Conservation (phyloP, 371 early-diverging fungal species). For the Mortierella sp. region DNA sequence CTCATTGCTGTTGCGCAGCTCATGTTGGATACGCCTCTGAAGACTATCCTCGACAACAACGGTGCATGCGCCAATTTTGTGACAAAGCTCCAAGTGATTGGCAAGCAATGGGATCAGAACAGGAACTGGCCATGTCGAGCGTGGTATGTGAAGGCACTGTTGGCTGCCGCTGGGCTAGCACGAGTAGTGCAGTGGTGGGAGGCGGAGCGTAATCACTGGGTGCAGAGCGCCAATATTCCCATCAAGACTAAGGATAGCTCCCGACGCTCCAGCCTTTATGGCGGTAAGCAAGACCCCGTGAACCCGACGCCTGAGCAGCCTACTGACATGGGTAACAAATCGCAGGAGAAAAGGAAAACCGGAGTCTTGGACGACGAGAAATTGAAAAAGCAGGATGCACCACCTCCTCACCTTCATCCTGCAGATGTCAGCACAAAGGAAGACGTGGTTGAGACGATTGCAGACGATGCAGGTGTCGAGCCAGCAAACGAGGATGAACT, state of each 20-base stretch:
- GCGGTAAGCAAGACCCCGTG: slow-evolving; percentile 11
- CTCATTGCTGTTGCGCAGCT: slow-evolving; percentile 66
- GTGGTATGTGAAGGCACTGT: slow-evolving; percentile 64
- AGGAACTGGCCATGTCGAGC: slow-evolving; percentile 68
- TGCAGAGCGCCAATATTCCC: slow-evolving; percentile 39
- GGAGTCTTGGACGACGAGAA: background rate
- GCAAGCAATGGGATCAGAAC: slow-evolving; percentile 62
- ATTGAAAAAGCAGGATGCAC: background rate
- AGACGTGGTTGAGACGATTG: background rate
- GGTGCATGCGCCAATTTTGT: slow-evolving; percentile 66
- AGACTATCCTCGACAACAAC: slow-evolving; percentile 61
- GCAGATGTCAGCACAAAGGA: background rate
- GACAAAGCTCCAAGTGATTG: slow-evolving; percentile 61
- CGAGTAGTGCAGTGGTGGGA: slow-evolving; percentile 74
- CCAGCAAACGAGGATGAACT: slow-evolving; percentile 3
- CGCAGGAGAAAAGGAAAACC: background rate
- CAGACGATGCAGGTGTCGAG: background rate
- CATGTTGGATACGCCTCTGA: slow-evolving; percentile 66
- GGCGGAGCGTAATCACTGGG: slow-evolving; percentile 60
- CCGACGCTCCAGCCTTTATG: slow-evolving; percentile 31
- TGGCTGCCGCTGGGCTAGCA: slow-evolving; percentile 67
- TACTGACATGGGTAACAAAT: background rate
- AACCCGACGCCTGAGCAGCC: background rate
- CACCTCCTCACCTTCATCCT: background rate
- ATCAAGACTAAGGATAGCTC: slow-evolving; percentile 34